Conservation (phyloP, 768 basidiomycete species). For the Mrakia gelida region DNA sequence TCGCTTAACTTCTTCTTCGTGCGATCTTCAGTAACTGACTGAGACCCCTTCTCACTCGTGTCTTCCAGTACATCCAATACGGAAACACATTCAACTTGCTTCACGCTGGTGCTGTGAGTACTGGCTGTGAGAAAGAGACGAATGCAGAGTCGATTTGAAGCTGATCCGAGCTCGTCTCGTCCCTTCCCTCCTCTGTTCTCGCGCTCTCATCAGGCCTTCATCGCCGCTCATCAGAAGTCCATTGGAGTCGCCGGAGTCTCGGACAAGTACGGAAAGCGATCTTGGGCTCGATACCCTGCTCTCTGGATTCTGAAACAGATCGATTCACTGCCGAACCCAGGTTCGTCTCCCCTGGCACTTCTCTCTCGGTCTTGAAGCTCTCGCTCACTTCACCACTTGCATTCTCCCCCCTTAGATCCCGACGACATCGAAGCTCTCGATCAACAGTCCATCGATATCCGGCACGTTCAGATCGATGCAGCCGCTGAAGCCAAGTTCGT, state of each 20-base stretch:
- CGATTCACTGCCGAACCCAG: slow-evolving; percentile 86
- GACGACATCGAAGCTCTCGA: slow-evolving; percentile 90
- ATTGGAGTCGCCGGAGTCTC: slow-evolving; percentile 93
- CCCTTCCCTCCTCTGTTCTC: no score
- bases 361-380: no score
- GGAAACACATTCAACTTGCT: slow-evolving; percentile 96
- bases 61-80: slow-evolving; percentile 72
- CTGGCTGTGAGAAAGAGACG: no score
- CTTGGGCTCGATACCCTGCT: slow-evolving; percentile 93
- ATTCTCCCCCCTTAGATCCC: slow-evolving; percentile 53
- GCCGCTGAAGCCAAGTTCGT: slow-evolving; percentile 62
- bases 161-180: no score
- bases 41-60: no score
- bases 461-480: slow-evolving; percentile 70
- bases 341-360: no score
- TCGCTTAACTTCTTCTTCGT: no score
- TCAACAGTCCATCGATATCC: slow-evolving; percentile 63
- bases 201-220: slow-evolving; percentile 58
- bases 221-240: slow-evolving; percentile 87
- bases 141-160: no score
- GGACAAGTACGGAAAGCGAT: slow-evolving; percentile 95
- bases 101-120: slow-evolving; percentile 62
- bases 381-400: no score
- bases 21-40: no score
- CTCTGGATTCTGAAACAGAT: slow-evolving; percentile 94